phyloP scores from a whole-genome alignment of 2,329 filamentous ascomycete genomes.

The Fusarium zealandicum region DNA sequence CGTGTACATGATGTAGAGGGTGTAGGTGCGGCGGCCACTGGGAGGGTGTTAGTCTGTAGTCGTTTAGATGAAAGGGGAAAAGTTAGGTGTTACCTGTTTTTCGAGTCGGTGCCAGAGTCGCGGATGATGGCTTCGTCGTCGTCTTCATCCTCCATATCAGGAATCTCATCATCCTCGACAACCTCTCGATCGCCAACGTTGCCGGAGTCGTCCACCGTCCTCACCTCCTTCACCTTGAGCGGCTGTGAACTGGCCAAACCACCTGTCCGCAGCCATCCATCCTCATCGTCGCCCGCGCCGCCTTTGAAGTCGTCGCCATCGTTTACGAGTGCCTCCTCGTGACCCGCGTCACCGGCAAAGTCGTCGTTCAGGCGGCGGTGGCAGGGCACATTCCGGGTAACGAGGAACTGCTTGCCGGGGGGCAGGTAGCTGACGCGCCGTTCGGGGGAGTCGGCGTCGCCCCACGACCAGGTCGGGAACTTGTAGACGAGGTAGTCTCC shows the following conservation, averaged over 20 bases:
- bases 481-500: conserved; percentile 99
- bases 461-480: conserved; percentile 98
- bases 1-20: conserved; percentile 97
- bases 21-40: conserved; percentile 90
- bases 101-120: conserved; percentile 64
- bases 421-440: conserved; percentile 85
- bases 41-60: not conserved
- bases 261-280: conserved; percentile 91
- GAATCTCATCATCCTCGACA: conserved; percentile 82
- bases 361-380: conserved; percentile 90
- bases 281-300: conserved; percentile 66
- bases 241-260: conserved; percentile 78
- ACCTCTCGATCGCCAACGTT: conserved; percentile 79
- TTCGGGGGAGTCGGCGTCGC: conserved; percentile 80
- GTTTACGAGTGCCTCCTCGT: conserved; percentile 84
- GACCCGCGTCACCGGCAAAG: conserved; percentile 86
- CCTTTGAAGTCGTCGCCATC: conserved; percentile 73
- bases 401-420: conserved; percentile 89
- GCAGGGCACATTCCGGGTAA: conserved; percentile 94
- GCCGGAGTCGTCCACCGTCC: conserved; percentile 87
- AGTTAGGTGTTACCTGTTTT: conserved; percentile 52
- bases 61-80: not conserved
- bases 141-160: conserved; percentile 98
- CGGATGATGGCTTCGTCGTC: conserved; percentile 96
- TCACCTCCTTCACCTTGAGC: conserved; percentile 78